Evolutionary conservation across 495 filamentous ascomycete genomes (phyloP).

Genomic region (Parmelia sp.): DNA sequence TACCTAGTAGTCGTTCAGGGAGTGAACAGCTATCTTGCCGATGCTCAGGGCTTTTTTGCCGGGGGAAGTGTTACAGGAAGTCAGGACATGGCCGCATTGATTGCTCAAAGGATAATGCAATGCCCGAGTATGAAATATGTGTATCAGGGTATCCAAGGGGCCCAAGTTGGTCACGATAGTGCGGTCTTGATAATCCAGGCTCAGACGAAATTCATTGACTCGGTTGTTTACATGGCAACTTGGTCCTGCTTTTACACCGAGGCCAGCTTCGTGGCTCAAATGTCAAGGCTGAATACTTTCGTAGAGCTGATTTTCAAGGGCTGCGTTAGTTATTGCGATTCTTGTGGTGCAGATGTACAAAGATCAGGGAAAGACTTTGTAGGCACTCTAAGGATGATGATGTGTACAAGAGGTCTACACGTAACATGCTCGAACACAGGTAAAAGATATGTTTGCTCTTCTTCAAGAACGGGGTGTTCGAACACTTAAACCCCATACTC

Average conservation of each 20-base stretch:
- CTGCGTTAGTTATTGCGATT: neutral
- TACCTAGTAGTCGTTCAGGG: constrained; percentile 36
- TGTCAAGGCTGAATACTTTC: constrained; percentile 10
- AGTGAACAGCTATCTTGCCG: constrained; percentile 34
- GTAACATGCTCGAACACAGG: neutral
- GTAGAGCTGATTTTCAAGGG: neutral
- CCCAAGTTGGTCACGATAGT: constrained; percentile 32
- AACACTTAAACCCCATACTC: too few relatives aligned
- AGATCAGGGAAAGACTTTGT: neutral
- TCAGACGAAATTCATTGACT: constrained; percentile 18
- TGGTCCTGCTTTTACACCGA: constrained; percentile 25
- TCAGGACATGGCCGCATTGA: constrained; percentile 25
- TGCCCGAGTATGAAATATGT: constrained; percentile 32
- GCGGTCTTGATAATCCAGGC: constrained; percentile 25
- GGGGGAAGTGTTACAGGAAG: constrained; percentile 31
- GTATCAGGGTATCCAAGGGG: constrained; percentile 30
- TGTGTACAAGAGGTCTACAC: neutral
- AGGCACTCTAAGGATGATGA: neutral
- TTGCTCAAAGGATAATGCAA: constrained; percentile 15
- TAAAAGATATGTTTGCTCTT: neutral
- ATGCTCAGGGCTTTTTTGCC: constrained; percentile 30
- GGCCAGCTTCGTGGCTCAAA: constrained; percentile 17
- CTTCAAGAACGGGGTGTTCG: too few relatives aligned
- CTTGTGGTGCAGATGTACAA: neutral
- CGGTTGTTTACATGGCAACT: constrained; percentile 28